Conservation (phyloP, 2,329 filamentous ascomycete species). For the Pseudogymnoascus sp. region DNA sequence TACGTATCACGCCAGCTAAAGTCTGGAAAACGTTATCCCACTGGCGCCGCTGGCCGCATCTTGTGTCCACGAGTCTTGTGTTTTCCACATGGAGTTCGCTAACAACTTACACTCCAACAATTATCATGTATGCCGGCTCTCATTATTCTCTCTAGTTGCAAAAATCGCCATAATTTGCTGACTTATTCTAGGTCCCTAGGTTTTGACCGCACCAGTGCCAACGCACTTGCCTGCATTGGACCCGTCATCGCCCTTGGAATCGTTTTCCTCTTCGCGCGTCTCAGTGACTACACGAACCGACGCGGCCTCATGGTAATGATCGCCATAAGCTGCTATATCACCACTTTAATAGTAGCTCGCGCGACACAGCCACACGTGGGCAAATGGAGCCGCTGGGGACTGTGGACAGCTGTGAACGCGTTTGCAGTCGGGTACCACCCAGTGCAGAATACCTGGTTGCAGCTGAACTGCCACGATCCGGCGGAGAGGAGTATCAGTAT, state of each 20-base stretch:
- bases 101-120: slow-evolving; percentile 27
- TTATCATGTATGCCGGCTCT: slow-evolving; percentile 20
- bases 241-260: slow-evolving; percentile 16
- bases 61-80: slow-evolving; percentile 22
- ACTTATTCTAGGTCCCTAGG: slow-evolving; percentile 18
- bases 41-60: slow-evolving; percentile 24
- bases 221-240: slow-evolving; percentile 25
- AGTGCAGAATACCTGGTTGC: slow-evolving; percentile 26
- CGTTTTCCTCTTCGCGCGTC: slow-evolving; percentile 14
- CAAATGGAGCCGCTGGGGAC: slow-evolving; percentile 3
- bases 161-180: background rate
- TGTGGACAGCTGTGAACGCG: slow-evolving; percentile 16
- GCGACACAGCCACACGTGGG: slow-evolving; percentile 19
- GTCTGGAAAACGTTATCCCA: slow-evolving; percentile 16
- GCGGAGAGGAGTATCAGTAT: slow-evolving; percentile 27
- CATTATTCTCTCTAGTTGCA: background rate
- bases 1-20: slow-evolving; percentile 28
- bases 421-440: slow-evolving; percentile 21
- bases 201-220: slow-evolving; percentile 22
- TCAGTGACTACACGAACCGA: slow-evolving; percentile 27
- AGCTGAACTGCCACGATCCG: slow-evolving; percentile 18
- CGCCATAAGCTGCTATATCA: slow-evolving; percentile 32
- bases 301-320: slow-evolving; percentile 32
- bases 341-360: slow-evolving; percentile 31
- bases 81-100: slow-evolving; percentile 21